These are phyloP conservation scores for Prunus yedoensis DNA, from an alignment of 331 rosid genomes.

Conservation along the genomic window DNA sequence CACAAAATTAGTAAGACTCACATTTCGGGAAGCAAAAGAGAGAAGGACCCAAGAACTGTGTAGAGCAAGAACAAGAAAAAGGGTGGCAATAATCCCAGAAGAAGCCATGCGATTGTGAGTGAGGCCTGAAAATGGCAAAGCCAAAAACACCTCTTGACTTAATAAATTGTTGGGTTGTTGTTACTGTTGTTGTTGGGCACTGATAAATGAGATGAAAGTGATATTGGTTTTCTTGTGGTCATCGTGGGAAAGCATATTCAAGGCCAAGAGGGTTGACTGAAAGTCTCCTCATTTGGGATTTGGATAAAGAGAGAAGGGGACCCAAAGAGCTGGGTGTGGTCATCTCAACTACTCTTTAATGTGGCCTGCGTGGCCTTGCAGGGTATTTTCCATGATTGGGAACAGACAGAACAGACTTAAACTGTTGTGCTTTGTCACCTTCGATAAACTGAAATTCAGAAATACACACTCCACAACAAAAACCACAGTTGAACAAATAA, in stretches of 20 bases:
- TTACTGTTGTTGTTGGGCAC: not conserved
- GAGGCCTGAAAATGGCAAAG: conserved; percentile 16
- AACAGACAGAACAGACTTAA: too few relatives aligned
- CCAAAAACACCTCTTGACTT: not conserved
- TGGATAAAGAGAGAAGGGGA: not conserved
- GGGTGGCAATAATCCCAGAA: conserved; percentile 23
- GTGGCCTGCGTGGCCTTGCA: too few relatives aligned
- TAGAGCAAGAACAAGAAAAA: conserved; percentile 30
- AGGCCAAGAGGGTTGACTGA: not conserved
- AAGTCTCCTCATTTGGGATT: not conserved
- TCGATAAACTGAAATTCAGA: too few relatives aligned
- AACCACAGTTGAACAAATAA: too few relatives aligned
- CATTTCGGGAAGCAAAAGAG: conserved; percentile 43
- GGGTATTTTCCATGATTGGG: too few relatives aligned
- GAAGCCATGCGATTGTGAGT: conserved; percentile 32
- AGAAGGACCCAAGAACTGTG: conserved; percentile 27
- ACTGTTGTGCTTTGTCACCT: too few relatives aligned
- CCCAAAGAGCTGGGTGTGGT: not conserved
- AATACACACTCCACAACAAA: too few relatives aligned
- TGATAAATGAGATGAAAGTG: not conserved
- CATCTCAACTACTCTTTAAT: too few relatives aligned
- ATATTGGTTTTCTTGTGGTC: not conserved
- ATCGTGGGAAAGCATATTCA: not conserved
- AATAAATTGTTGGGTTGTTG: not conserved
- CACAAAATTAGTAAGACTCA: conserved; percentile 21